Evolutionary conservation across 805 yeast species (phyloP).

Genomic region (Limtongia smithiae): DNA sequence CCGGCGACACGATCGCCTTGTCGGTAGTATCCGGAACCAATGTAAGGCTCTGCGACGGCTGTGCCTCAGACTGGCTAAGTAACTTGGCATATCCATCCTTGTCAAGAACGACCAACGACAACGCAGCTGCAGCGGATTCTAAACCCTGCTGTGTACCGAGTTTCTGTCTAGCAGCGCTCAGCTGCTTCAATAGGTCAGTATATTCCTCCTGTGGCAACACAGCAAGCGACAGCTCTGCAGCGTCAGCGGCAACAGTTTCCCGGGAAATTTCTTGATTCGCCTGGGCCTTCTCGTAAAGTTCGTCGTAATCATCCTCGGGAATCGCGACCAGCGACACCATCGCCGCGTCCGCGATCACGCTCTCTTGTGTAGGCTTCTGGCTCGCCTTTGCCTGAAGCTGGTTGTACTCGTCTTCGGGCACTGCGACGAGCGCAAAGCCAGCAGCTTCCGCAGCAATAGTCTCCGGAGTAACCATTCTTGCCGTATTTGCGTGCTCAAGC

Average conservation of each 20-base stretch:
- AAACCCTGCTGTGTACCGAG: not conserved
- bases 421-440: constrained; percentile 22
- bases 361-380: constrained; percentile 3
- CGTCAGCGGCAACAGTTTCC: constrained; percentile 10
- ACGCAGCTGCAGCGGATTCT: constrained; percentile 1
- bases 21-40: too few relatives aligned
- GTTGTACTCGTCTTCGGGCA: constrained; percentile 31
- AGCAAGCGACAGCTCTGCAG: constrained; percentile 1
- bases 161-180: not conserved
- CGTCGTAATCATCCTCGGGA: constrained; percentile 28
- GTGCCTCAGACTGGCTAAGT: too few relatives aligned
- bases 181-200: constrained; percentile 8
- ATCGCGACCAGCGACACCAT: constrained; percentile 28
- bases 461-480: constrained; percentile 4
- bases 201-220: constrained; percentile 26
- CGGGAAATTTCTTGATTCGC: not conserved
- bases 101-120: constrained; percentile 21
- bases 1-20: too few relatives aligned
- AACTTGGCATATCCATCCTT: constrained; percentile 27
- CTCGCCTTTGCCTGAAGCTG: constrained; percentile 7
- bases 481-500: not conserved
- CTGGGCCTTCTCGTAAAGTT: constrained; percentile 10
- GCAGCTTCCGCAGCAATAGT: constrained; percentile 22
- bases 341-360: constrained; percentile 22
- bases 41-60: too few relatives aligned